Conservation (phyloP, 495 filamentous ascomycete species). For the Annulohypoxylon stygium region DNA sequence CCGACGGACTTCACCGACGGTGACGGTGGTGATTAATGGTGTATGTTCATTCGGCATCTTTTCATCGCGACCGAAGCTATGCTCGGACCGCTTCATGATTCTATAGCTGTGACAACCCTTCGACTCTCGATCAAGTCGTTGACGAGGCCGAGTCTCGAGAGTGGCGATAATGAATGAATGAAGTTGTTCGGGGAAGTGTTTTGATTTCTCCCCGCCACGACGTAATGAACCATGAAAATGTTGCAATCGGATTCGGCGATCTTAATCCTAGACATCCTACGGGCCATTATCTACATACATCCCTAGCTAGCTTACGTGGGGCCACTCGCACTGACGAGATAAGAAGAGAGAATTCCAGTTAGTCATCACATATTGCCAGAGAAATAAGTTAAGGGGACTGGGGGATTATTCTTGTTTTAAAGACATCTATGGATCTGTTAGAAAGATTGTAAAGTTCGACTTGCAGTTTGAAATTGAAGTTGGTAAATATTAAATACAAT, state of each 20-base stretch:
- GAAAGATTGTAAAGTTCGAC: neutral
- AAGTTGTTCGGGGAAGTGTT: constrained; percentile 12
- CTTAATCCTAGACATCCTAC: constrained; percentile 2
- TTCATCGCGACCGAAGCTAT: constrained; percentile 26
- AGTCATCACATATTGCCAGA: neutral
- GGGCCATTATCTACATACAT: constrained; percentile 12
- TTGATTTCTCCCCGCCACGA: constrained; percentile 27
- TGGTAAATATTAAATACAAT: too few relatives aligned
- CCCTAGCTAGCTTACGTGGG: constrained; percentile 7
- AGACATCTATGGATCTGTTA: neutral
- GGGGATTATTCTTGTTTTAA: too few relatives aligned
- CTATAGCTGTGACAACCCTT: neutral
- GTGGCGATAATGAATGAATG: constrained; percentile 9
- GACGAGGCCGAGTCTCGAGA: neutral
- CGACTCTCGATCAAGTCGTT: neutral
- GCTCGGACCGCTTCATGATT: constrained; percentile 31
- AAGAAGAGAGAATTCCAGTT: neutral
- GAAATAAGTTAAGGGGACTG: too few relatives aligned
- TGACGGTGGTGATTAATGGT: constrained; percentile 71
- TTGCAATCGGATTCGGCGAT: constrained; percentile 37
- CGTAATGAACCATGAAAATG: constrained; percentile 36
- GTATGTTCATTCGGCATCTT: constrained; percentile 70
- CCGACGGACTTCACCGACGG: constrained; percentile 64
- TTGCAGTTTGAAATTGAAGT: too few relatives aligned
- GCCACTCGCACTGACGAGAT: constrained; percentile 2